Evolutionary conservation across 257 asterid species (phyloP).

Genomic region (Solanum sparsipilum): DNA sequence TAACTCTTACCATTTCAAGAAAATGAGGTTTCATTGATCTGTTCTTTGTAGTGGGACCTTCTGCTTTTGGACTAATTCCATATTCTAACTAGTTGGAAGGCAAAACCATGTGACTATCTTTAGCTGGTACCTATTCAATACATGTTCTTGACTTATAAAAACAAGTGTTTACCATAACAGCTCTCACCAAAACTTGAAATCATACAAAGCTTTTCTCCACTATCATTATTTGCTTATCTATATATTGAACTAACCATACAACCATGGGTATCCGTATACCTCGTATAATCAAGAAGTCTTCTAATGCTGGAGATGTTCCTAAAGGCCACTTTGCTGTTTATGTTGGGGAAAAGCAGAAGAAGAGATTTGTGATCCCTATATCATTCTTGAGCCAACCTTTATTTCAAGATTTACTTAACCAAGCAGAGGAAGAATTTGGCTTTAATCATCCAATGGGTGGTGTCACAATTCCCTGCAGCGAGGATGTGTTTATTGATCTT

Average conservation of each 20-base stretch:
- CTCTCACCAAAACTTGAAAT: neutral
- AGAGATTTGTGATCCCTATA: conserved; percentile 23
- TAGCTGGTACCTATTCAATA: neutral
- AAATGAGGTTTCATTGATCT: neutral
- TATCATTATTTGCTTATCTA: neutral
- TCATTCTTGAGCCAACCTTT: conserved; percentile 30
- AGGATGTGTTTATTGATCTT: conserved; percentile 18
- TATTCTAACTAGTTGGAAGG: neutral
- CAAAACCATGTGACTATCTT: neutral
- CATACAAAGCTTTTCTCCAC: neutral
- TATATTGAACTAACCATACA: neutral
- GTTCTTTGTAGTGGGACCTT: neutral
- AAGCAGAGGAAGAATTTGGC: conserved; percentile 30
- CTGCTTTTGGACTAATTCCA: neutral
- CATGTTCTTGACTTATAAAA: neutral
- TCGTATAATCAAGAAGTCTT: neutral
- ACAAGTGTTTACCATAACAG: neutral
- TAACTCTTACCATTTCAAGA: neutral
- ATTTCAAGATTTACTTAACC: conserved; percentile 30
- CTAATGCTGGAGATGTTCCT: conserved; percentile 15
- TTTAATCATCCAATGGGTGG: conserved; percentile 3
- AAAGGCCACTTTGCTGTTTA: conserved; percentile 52
- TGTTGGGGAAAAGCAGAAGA: conserved; percentile 34
- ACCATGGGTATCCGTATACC: neutral
- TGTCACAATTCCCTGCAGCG: neutral